Evolutionary conservation across 1,139 yeast genomes (phyloP), one percentile per base, ranked within the genome.

Genomic region (Sugiyamaella novakii): DNA sequence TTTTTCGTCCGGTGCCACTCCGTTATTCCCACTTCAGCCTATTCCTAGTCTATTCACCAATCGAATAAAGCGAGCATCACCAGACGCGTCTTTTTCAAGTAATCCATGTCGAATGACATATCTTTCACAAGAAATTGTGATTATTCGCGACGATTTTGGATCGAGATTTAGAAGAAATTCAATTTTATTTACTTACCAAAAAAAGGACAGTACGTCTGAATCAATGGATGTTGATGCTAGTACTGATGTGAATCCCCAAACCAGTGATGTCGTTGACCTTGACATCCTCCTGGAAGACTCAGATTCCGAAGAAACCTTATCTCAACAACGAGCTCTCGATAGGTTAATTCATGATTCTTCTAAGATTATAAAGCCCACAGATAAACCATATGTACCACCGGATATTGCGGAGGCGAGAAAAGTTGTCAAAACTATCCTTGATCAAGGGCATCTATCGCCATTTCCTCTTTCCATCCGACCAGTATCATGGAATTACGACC

Each of bases 371-470:
- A 51, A 49, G 17, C 42, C 42, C 14, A 43, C 55, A n/a, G 43
- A 38, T 11, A 50, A 53, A 17, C 57, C 58, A 14, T 56, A 55
- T 33, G 50, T 60, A 5, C 54, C 63, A 8, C 62, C 66, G 5
- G 79, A 76, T 46, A 68, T 80, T 5, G 73, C 74, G 25, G 92
- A 86, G 64, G 84, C 95, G 0, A 75, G 95, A 54, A 84, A 82
- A 59, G 68, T 88, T 5, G 87, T 85, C 17, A 84, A 86, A 58
- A 87, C 96, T 0, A 55, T 92, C 2, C 68, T 92, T 10, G 96
- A 88, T 62, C 98, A 92, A 67, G 95, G 95, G 1, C 85, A 81
- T 61, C 65, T 92, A 46, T 85, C 94, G 39, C 98, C 98, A 14
- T 88, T 89, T 62, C 72, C 81, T 3, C 67, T 74, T 24, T 69